phyloP scores from a whole-genome alignment of 495 filamentous ascomycete species.

The Beverwykella pulmonaria region DNA sequence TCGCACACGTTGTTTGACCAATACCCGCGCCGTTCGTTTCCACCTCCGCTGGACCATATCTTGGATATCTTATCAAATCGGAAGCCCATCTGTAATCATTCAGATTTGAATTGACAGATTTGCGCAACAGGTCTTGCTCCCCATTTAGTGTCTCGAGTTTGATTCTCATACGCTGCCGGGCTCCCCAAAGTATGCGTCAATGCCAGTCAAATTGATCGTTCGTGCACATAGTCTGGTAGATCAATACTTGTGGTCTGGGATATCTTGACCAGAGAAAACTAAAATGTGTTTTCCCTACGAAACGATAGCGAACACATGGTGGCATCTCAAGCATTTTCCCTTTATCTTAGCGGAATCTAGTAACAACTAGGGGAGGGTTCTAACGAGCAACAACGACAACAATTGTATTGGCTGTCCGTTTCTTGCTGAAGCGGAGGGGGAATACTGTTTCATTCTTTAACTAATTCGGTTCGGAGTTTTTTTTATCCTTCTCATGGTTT shows the following conservation, averaged over 20 bases:
- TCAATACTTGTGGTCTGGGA: background rate
- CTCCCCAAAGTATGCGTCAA: background rate
- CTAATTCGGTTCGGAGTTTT: background rate
- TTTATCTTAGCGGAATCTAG: background rate
- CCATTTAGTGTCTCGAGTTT: background rate
- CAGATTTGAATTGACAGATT: background rate
- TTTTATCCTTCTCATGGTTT: background rate
- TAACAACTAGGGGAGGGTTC: background rate
- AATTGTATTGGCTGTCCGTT: background rate
- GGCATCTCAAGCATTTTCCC: background rate
- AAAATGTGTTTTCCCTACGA: background rate
- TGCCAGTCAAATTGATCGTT: background rate
- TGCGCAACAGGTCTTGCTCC: background rate
- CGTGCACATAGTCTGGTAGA: background rate
- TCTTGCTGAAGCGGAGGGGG: background rate
- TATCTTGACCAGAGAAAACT: background rate
- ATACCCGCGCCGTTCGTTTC: background rate
- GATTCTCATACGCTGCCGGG: background rate
- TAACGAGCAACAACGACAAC: background rate
- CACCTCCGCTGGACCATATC: background rate
- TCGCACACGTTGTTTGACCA: background rate
- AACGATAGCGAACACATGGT: background rate
- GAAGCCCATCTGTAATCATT: background rate
- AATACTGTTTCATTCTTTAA: background rate
- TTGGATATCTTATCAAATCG: conserved; percentile 2